Conservation (phyloP, 805 yeast genomes). For the Wickerhamiella australiensis region DNA sequence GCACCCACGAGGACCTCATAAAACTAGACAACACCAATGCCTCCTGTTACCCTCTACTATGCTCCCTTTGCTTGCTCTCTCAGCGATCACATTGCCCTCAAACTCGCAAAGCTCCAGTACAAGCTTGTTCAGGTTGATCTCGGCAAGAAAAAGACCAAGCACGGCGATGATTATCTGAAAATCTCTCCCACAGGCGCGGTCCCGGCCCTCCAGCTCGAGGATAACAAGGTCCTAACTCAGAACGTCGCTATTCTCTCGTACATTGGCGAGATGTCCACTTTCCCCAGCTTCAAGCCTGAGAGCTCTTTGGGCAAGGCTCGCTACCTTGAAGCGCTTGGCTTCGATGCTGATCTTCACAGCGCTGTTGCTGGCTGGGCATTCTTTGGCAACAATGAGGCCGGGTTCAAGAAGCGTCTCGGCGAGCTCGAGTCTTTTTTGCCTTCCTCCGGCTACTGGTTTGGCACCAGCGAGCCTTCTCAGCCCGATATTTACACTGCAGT, state of each 20-base stretch:
- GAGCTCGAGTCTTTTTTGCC: slow-evolving; percentile 12
- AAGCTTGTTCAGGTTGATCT: slow-evolving; percentile 9
- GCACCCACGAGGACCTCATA: neutral
- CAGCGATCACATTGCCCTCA: slow-evolving; percentile 12
- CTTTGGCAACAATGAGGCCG: neutral
- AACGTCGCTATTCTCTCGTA: slow-evolving; percentile 12
- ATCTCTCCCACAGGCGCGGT: slow-evolving; percentile 16
- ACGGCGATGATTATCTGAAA: slow-evolving; percentile 11
- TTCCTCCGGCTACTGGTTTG: slow-evolving; percentile 8
- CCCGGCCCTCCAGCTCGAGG: slow-evolving; percentile 14
- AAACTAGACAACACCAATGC: neutral
- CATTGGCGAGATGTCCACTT: slow-evolving; percentile 6
- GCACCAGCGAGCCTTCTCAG: slow-evolving; percentile 12
- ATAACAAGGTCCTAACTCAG: slow-evolving; percentile 14
- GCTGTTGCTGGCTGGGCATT: slow-evolving; percentile 3
- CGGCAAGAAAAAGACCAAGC: neutral
- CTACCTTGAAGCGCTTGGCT: slow-evolving; percentile 7
- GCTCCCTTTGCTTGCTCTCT: slow-evolving; percentile 5
- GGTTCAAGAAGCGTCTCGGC: slow-evolving; percentile 1
- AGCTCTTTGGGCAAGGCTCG: slow-evolving; percentile 8
- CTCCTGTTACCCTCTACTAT: slow-evolving; percentile 1
- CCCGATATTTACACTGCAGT: slow-evolving; percentile 15
- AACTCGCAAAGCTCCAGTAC: slow-evolving; percentile 8
- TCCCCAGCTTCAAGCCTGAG: slow-evolving; percentile 8
- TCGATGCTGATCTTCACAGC: slow-evolving; percentile 6